Conservation (phyloP, 805 yeast species). For the Saccharomycopsis babjevae region DNA sequence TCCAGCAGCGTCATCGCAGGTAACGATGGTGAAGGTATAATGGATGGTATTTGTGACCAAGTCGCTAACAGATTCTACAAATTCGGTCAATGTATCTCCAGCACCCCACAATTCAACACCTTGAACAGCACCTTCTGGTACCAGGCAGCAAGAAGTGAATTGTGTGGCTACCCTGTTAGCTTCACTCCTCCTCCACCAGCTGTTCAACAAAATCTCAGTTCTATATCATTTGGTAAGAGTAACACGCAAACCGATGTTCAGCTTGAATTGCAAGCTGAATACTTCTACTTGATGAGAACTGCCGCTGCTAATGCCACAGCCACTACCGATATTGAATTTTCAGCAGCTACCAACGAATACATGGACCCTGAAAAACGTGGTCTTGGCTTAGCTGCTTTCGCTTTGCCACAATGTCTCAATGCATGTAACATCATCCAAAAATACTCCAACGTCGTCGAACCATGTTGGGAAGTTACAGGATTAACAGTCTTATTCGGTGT, state of each 20-base stretch:
- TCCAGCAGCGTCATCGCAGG: background rate
- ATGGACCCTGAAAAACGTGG: background rate
- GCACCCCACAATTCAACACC: constrained; percentile 1
- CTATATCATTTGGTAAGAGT: background rate
- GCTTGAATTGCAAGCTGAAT: constrained; percentile 10
- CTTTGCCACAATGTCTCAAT: constrained; percentile 2
- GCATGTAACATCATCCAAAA: constrained; percentile 4
- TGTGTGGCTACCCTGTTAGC: constrained; percentile 8
- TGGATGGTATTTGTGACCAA: constrained; percentile 5
- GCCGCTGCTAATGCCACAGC: background rate
- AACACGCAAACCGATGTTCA: background rate
- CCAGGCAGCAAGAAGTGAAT: constrained; percentile 10
- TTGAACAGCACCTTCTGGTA: constrained; percentile 13
- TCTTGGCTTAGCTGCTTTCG: background rate
- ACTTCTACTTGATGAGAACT: constrained; percentile 3
- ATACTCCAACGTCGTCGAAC: constrained; percentile 6
- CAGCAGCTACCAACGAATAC: background rate
- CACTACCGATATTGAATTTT: background rate
- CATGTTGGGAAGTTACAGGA: constrained; percentile 12
- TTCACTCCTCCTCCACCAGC: background rate
- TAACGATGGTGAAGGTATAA: background rate
- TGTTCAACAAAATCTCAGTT: background rate
- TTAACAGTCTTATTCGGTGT: constrained; percentile 13
- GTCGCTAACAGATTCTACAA: constrained; percentile 7
- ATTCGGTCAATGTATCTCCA: constrained; percentile 12